Percentiles rank a stretch among this genome's conserved stretches.
Evolutionary conservation across 306 rosid species (phyloP).

Genomic region (Dryas octopetala): DNA sequence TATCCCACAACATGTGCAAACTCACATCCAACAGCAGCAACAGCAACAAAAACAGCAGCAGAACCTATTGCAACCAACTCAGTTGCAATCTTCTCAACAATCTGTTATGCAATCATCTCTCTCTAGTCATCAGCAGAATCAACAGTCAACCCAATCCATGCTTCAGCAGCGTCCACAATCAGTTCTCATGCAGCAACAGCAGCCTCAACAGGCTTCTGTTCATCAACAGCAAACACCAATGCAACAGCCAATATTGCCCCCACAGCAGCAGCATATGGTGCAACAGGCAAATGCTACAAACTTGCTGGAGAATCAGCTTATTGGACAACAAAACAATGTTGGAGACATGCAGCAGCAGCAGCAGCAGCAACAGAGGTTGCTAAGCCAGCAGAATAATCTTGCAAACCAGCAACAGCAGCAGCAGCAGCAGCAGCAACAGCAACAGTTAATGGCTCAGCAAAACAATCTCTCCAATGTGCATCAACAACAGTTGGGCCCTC

Average conservation of each 20-base stretch:
- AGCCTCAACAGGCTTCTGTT: slow-evolving; percentile 60
- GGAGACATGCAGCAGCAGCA: slow-evolving; percentile 78
- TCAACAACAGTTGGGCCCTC: slow-evolving; percentile 77
- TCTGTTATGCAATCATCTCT: slow-evolving; percentile 59
- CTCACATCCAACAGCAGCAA: slow-evolving; percentile 69
- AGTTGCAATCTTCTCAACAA: slow-evolving; percentile 81
- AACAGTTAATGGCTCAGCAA: slow-evolving; percentile 75
- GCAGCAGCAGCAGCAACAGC: slow-evolving; percentile 38
- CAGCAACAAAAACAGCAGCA: slow-evolving; percentile 31
- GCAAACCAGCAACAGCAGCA: slow-evolving; percentile 59
- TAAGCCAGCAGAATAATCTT: slow-evolving; percentile 71
- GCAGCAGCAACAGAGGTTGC: slow-evolving; percentile 47
- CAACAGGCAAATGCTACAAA: slow-evolving; percentile 64
- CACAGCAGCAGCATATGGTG: slow-evolving; percentile 40
- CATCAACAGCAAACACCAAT: slow-evolving; percentile 70
- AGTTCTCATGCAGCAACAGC: slow-evolving; percentile 78
- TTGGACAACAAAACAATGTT: slow-evolving; percentile 62
- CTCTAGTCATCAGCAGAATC: slow-evolving; percentile 71
- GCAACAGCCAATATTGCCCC: slow-evolving; percentile 39
- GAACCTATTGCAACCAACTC: slow-evolving; percentile 66
- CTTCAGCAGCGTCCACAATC: slow-evolving; percentile 79
- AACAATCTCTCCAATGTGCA: slow-evolving; percentile 62
- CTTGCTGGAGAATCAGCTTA: slow-evolving; percentile 66
- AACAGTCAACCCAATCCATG: slow-evolving; percentile 66
- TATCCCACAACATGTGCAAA: slow-evolving; percentile 43